Evolutionary conservation across 108 stramenopile species (phyloP), one percentile per base, ranked within the genome.

Genomic region (Mayamaea pseudoterrestris): DNA sequence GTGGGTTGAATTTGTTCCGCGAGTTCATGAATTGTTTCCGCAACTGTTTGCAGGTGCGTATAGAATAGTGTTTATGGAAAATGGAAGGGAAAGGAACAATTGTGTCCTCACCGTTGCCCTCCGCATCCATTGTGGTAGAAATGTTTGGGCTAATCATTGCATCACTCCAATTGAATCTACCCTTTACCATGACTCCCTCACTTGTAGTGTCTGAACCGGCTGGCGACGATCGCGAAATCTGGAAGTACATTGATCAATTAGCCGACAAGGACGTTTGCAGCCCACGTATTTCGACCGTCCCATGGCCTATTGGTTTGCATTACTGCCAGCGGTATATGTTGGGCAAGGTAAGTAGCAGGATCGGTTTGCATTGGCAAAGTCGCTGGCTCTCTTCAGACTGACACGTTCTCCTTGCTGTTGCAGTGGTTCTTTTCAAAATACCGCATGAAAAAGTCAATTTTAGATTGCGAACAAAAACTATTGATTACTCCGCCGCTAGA

Each of bases 141-240:
- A n/a, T n/a, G n/a, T n/a, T n/a, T n/a, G 87, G 74, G 13, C 81
- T 69, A 46, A 81, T 71, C 41, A 68, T 79, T 20, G 87, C 87
- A 17, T 71, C 82, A n/a, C 79, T 79, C 5, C 74, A 89, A 37
- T 52, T 74, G n/a, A 21, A 65, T 39, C 50, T 88, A 27, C 78
- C 73, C 11, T 73, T 80, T 44, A 62, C 57, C 20, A 43, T 69
- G 12, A 53, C 80, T 2, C 56, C 70, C 23, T 71, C 73, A 14
- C 40, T 76, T 18, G 80, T 88, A 70, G 66, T 88, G 5, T 77
- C 66, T 24, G 32, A 34, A 12, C 32, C 32, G 8, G 32, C 5
- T 68, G 67, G 46, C 44, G 41, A 55, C 34, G 2, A 8, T 46
- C 23, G 27, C 55, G 9, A 59, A 35, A 8, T 50, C 59, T 42